Evolutionary conservation across 2,329 filamentous ascomycete species (phyloP), one percentile per base, ranked within the genome.

Genomic region (Aureobasidium pullulans): DNA sequence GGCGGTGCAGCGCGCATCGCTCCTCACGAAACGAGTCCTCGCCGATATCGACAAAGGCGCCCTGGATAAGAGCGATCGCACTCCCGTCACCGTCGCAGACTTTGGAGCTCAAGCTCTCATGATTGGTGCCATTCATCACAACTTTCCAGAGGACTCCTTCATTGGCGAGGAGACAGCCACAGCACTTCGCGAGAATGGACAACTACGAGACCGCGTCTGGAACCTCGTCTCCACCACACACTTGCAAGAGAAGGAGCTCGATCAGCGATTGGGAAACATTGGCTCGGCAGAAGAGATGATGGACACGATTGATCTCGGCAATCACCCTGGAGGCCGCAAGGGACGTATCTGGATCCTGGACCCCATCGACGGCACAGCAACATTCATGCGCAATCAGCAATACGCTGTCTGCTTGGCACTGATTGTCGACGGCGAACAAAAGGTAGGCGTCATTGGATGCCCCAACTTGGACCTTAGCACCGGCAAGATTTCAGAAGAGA

Each of bases 1-100:
- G 47, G 91, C 92, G 62, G 91, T 96, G 60, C 90, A 95, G 77
- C 85, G 92, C 64, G 92, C 88, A 23, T 77, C 81, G 3, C 70
- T 81, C 15, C 75, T 86, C 39, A 86, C 84, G 16, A 84, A 84
- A 66, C 68, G 73, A 61, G 70, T 84, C 65, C 73, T 80, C 23
- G 74, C 74, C 43, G 70, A 73, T 19, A 73, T 79, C n/a, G 74
- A 76, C 62, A 80, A 80, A 64, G 75, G 74, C 59, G 76, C 75
- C 23, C 73, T 84, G 56, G 76, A 79, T 66, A 86, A 86, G 68
- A 75, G 74, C 59, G 84, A 86, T 68, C 72, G 76, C 50, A 80
- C 79, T 0, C 84, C 84, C 28, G 84, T 87, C 53, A 86, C 84
- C 1, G 78, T 84, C 39, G 83, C 82, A 61, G 84, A 86, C 67